Conservation (phyloP, 306 rosid species). For the Pyrus communis region DNA sequence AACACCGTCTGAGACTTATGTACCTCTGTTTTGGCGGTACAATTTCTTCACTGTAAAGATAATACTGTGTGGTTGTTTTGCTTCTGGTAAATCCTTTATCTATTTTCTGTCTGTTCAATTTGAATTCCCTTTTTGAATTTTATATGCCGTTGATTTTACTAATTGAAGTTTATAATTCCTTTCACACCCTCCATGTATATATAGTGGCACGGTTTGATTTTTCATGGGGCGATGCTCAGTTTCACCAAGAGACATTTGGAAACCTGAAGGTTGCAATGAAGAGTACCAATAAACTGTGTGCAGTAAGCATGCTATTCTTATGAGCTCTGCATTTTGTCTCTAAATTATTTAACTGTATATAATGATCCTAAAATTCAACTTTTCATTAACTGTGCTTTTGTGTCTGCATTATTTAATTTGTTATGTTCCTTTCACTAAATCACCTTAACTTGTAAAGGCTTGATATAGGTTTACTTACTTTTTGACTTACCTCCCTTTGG, state of each 20-base stretch:
- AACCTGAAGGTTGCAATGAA: conserved; percentile 61
- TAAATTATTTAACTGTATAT: neutral
- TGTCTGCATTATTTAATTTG: neutral
- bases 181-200: neutral
- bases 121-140: neutral
- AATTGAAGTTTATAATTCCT: neutral
- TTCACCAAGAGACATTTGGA: conserved; percentile 78
- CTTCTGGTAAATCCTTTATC: neutral
- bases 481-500: neutral
- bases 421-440: neutral
- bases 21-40: neutral
- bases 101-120: neutral
- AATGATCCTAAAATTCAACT: neutral
- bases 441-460: neutral
- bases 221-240: conserved; percentile 73
- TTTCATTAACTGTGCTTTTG: neutral
- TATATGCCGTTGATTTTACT: neutral
- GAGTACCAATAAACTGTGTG: conserved; percentile 62
- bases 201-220: conserved; percentile 81
- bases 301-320: conserved; percentile 35
- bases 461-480: neutral
- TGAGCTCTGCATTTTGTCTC: neutral
- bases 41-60: neutral
- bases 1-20: neutral
- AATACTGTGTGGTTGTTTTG: neutral